Conservation (phyloP, 1,284 basidiomycete genomes). For the Phellinidium pouzarii region DNA sequence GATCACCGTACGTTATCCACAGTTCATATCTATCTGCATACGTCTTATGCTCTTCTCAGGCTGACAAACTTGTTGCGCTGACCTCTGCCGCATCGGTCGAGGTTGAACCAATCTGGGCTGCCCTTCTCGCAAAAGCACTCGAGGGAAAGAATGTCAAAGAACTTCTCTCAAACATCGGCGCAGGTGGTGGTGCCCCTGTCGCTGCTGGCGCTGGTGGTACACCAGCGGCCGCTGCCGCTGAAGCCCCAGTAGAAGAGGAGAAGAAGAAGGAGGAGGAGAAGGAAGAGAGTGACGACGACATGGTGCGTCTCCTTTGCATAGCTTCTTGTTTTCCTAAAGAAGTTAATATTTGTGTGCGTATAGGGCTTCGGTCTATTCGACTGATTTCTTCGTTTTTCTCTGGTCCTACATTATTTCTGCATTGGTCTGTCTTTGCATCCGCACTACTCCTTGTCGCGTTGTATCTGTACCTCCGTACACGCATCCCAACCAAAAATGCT, state of each 20-base stretch:
- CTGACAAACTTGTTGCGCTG: constrained; percentile 87
- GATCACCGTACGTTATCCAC: constrained; percentile 67
- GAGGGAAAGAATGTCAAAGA: constrained; percentile 98
- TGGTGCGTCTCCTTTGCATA: constrained; percentile 50
- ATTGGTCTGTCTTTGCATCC: constrained; percentile 2
- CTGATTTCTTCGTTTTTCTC: constrained; percentile 27
- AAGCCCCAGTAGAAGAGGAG: constrained; percentile 61
- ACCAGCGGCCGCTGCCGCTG: constrained; percentile 53
- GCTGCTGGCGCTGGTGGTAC: constrained; percentile 53
- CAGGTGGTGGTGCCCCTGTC: constrained; percentile 72
- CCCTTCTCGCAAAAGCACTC: constrained; percentile 93
- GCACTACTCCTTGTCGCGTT: background rate
- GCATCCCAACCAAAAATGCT: background rate
- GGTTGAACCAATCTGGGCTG: constrained; percentile 95
- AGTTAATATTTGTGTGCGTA: constrained; percentile 15
- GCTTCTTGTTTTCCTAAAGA: constrained; percentile 8
- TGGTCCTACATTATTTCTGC: background rate
- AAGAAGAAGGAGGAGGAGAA: constrained; percentile 79
- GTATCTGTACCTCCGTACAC: background rate
- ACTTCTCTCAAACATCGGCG: constrained; percentile 85
- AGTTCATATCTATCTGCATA: too few species aligned
- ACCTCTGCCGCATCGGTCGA: constrained; percentile 81
- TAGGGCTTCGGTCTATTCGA: constrained; percentile 83
- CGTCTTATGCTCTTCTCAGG: constrained; percentile 47
- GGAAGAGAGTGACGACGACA: constrained; percentile 88